Evolutionary conservation across 2,329 filamentous ascomycete genomes (phyloP).

Genomic region (Exophiala dermatitidis): DNA sequence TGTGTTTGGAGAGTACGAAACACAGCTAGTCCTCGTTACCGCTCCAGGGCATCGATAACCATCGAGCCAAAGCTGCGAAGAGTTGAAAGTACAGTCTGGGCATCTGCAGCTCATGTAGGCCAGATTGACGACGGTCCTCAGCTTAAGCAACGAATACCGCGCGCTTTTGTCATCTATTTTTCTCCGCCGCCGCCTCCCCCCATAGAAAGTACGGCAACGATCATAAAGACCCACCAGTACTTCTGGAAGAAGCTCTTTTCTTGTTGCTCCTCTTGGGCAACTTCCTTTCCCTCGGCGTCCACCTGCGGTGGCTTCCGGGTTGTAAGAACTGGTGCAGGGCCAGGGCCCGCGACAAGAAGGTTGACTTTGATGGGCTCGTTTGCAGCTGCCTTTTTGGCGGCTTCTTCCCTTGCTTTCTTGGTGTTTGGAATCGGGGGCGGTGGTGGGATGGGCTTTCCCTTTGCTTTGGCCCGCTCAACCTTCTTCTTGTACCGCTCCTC

Average conservation of each 20-base stretch:
- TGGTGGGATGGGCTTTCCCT: constrained; percentile 23
- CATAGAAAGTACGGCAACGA: constrained; percentile 37
- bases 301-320: constrained; percentile 35
- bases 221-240: constrained; percentile 44
- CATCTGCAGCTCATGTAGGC: too few species aligned
- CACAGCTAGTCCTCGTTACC: too few species aligned
- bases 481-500: constrained; percentile 23
- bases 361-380: constrained; percentile 30
- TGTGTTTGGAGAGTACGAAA: too few species aligned
- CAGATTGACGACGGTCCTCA: too few species aligned
- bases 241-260: constrained; percentile 43
- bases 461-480: constrained; percentile 22
- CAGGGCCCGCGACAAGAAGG: constrained; percentile 30
- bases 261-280: constrained; percentile 31
- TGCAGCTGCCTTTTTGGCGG: constrained; percentile 12
- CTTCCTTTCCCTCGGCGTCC: constrained; percentile 32
- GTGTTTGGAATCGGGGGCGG: constrained; percentile 20
- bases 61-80: too few species aligned
- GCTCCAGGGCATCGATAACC: too few species aligned
- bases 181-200: constrained; percentile 35
- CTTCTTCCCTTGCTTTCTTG: constrained; percentile 24
- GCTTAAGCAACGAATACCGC: too few species aligned
- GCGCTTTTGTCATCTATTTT: constrained; percentile 1
- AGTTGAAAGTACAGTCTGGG: too few species aligned
- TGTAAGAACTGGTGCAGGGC: constrained; percentile 36